Base-by-base conservation (phyloP, 139 green algal species). In the Tetratostichococcus sp. region DNA sequence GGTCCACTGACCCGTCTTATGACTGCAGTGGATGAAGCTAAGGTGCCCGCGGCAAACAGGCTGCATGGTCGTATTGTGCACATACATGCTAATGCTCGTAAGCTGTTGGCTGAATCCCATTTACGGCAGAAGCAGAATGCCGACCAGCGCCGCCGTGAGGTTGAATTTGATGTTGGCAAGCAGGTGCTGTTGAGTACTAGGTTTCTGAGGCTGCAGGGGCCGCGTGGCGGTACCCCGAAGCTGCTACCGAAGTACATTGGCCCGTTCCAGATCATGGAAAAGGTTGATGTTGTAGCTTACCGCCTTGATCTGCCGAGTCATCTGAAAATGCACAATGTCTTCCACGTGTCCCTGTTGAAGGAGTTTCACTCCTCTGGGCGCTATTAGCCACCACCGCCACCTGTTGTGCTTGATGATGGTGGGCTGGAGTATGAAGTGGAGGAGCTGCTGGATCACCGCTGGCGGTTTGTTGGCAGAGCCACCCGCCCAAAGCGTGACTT, bases 221-320 rank as follows among this genome's bases (percentile, higher is more conserved):
- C 50, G 8, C 31, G 67, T 1, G n/a, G 66, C 25, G 77, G 81
- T 11, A 35, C 42, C 1, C 6, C 1, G 3, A 89, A 89, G 75
- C 68, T 89, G 0, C 1, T 78, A 16, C 70, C 85, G 1, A 39
- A 35, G 2, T 89, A 25, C 11, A 70, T 87, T 72, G 84, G 84
- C 0, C 84, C 84, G 8, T 89, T 82, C 42, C 2, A 16, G 0
- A 65, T 86, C 5, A 21, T 42, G 0, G 35, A 71, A 11, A 23
- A 68, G 0, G 35, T 82, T n/a, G 66, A 30, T 0, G 43, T 31
- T 21, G 57, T 80, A 0, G 71, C 69, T 1, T 81, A 78, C 33
- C 70, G 77, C 16, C 70, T 85, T 0, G 32, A 80, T 23, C 42
- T 89, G 11, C 85, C 77, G 30, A 30, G 32, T 22, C 16, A 67